Evolutionary conservation across 83 land plant genomes (phyloP).

Genomic region (Picea mariana): DNA sequence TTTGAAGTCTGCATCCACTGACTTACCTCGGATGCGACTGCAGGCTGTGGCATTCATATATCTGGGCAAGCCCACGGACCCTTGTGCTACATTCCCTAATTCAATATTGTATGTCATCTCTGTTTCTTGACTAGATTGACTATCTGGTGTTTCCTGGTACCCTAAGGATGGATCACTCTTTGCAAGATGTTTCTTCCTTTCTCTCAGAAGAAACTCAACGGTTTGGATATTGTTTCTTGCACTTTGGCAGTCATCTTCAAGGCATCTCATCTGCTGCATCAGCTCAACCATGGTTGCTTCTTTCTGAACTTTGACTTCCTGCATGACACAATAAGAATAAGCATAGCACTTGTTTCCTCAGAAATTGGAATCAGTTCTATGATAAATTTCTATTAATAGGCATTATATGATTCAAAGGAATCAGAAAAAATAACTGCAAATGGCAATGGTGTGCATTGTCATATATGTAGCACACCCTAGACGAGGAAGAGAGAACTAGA

Average conservation of each 20-base stretch:
- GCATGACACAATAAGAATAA: conserved; percentile 4
- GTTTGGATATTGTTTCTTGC: conserved; percentile 23
- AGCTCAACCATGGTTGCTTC: conserved; percentile 29
- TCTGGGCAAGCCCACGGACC: conserved; percentile 25
- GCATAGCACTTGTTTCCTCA: neutral
- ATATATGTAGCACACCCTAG: neutral
- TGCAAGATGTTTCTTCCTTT: conserved; percentile 15
- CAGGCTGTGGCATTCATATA: conserved; percentile 45
- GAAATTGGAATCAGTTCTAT: neutral
- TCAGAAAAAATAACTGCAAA: neutral
- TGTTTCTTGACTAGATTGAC: conserved; percentile 5
- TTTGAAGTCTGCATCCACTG: conserved; percentile 10
- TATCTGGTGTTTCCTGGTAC: conserved; percentile 4
- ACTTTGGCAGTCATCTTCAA: conserved; percentile 40
- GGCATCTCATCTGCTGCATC: conserved; percentile 26
- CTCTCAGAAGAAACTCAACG: conserved; percentile 16
- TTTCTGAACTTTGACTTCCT: conserved; percentile 32
- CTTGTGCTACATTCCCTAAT: neutral
- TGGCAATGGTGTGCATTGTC: neutral
- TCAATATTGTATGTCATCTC: neutral
- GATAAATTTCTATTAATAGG: neutral
- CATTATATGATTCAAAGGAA: neutral
- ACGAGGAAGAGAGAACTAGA: neutral
- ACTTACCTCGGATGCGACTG: conserved; percentile 26
- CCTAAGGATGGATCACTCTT: neutral